Evolutionary conservation across 768 basidiomycete species (phyloP), one percentile per base, ranked within the genome.

Genomic region (Trametes villosa): DNA sequence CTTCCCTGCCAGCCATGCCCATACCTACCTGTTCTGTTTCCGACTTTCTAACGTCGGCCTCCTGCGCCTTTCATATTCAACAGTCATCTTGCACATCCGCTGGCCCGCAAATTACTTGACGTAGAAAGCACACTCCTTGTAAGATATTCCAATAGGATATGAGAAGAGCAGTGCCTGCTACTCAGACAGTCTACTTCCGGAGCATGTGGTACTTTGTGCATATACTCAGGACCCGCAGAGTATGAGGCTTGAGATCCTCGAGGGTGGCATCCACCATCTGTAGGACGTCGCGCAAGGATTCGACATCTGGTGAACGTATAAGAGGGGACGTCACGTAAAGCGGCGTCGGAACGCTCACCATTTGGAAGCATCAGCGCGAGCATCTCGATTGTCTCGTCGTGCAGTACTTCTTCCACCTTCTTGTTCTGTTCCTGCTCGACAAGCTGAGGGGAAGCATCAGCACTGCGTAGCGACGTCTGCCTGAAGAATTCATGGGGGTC

Each of bases 161-260:
- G n/a, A n/a, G n/a, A n/a, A n/a, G n/a, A n/a, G n/a, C n/a, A n/a
- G n/a, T n/a, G n/a, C n/a, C n/a, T n/a, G n/a, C n/a, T n/a, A n/a
- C n/a, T n/a, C n/a, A n/a, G n/a, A n/a, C n/a, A n/a, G n/a, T n/a
- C n/a, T n/a, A n/a, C n/a, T n/a, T n/a, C n/a, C n/a, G 53, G 13
- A 42, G 18, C 60, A 55, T 56, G 31, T 44, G 40, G 42, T 61
- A 61, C 48, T 36, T 49, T 1, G 53, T 31, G 41, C 60, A 61
- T 26, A 61, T 51, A 12, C 18, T 50, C 30, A 61, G 33, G 18
- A 61, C 27, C 13, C 42, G 29, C 41, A 15, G 11, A 17, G n/a
- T 30, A 9, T 54, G 26, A 3, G n/a, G 41, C 26, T 55, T 42
- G 31, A 61, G 31, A 20, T 33, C 29, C 4, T 50, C 53, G 1